phyloP scores from a whole-genome alignment of 306 rosid species.

The Quillaja saponaria region DNA sequence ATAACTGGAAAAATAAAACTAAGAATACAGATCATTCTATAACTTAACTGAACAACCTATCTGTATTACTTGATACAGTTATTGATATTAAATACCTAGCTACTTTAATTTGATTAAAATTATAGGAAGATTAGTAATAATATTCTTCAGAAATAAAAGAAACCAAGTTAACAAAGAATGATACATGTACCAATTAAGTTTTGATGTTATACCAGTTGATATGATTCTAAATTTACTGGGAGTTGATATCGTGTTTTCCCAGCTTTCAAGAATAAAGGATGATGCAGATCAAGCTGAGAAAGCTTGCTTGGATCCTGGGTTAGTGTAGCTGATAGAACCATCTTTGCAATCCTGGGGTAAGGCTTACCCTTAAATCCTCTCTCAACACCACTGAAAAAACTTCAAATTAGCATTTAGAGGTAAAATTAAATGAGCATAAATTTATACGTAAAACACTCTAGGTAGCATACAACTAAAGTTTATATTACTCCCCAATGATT shows the following conservation, averaged over 20 bases:
- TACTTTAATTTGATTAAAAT: not conserved
- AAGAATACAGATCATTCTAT: not conserved
- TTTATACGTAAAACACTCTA: no score
- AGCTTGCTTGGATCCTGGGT: slow-evolving; percentile 92
- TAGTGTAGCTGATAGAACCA: slow-evolving; percentile 83
- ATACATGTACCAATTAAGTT: not conserved
- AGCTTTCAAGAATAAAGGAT: slow-evolving; percentile 75
- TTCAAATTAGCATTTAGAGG: slow-evolving; percentile 18
- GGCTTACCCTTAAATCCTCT: slow-evolving; percentile 78
- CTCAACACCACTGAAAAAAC: slow-evolving; percentile 67
- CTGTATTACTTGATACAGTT: no score
- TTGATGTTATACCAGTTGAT: slow-evolving; percentile 58
- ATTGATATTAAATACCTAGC: no score
- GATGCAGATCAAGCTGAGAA: slow-evolving; percentile 77
- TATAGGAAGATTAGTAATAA: slow-evolving; percentile 8
- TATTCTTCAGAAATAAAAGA: slow-evolving; percentile 10
- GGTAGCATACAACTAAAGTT: no score
- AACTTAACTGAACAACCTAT: no score
- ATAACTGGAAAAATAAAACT: not conserved
- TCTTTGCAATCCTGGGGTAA: slow-evolving; percentile 80
- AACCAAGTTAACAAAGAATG: slow-evolving; percentile 6
- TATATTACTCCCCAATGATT: no score
- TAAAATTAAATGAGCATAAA: not conserved
- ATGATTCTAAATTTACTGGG: slow-evolving; percentile 80
- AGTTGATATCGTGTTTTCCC: slow-evolving; percentile 80